A percentile compares a stretch with the other conserved stretches of the same genome.
Conservation (phyloP, 352 stramenopile species). For the Elongisporangium senticosum region DNA sequence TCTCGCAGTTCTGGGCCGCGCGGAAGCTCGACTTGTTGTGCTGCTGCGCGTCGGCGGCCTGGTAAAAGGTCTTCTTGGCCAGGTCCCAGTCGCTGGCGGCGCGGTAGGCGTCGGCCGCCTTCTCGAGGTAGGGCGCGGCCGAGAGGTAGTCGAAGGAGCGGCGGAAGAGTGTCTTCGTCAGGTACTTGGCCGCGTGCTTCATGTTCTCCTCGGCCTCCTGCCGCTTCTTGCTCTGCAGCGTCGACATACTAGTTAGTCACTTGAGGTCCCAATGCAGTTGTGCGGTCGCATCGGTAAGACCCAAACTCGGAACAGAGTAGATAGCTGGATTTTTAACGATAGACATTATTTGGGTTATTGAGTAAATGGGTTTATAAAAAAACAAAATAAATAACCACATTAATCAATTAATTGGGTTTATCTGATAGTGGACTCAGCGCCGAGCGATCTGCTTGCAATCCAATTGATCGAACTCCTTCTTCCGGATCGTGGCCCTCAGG, state of each 20-base stretch:
- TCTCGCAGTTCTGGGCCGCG: slow-evolving; percentile 67
- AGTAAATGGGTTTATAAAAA: no score
- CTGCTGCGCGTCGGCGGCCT: slow-evolving; percentile 55
- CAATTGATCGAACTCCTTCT: slow-evolving; percentile 65
- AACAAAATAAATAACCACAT: no score
- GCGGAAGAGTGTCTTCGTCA: slow-evolving; percentile 64
- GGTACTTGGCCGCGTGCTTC: slow-evolving; percentile 49
- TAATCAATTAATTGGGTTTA: no score
- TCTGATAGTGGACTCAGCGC: no score
- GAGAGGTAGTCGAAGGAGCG: slow-evolving; percentile 53
- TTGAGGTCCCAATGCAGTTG: not conserved
- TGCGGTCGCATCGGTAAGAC: not conserved
- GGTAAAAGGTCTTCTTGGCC: slow-evolving; percentile 49
- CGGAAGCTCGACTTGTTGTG: slow-evolving; percentile 75
- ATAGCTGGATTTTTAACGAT: no score
- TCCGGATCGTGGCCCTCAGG: slow-evolving; percentile 62
- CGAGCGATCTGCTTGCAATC: slow-evolving; percentile 41
- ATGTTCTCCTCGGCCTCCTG: slow-evolving; percentile 41
- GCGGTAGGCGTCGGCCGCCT: slow-evolving; percentile 66
- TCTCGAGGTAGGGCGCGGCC: slow-evolving; percentile 64
- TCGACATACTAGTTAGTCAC: slow-evolving; percentile 14
- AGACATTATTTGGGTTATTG: no score
- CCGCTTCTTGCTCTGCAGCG: slow-evolving; percentile 46
- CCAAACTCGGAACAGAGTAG: not conserved
- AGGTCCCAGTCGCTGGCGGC: slow-evolving; percentile 54